A percentile compares a stretch with the other conserved stretches of the same genome.
Evolutionary conservation across 768 basidiomycete species (phyloP).

Genomic region (Leccinum uliginosum): DNA sequence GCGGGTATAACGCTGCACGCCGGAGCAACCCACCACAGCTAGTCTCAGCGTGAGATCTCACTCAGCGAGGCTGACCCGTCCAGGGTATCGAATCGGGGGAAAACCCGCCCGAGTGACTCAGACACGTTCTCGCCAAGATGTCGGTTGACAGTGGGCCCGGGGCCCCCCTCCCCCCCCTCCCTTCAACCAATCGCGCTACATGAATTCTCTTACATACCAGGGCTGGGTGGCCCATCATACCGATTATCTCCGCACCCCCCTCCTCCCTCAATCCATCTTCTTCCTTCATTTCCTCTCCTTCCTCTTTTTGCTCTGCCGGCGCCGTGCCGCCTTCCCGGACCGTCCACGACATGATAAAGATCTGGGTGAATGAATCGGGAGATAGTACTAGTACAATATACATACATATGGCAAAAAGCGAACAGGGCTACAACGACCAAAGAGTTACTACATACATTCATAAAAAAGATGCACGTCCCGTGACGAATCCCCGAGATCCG

Average conservation of each 20-base stretch:
- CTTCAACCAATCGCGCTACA: not conserved
- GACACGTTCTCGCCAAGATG: not conserved
- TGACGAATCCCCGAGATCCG: not conserved
- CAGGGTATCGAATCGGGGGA: not conserved
- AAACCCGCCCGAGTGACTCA: not conserved
- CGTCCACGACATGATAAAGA: not conserved
- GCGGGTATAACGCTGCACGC: constrained; percentile 3
- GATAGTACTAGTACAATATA: constrained; percentile 11
- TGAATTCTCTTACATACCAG: constrained; percentile 5
- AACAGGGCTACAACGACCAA: constrained; percentile 9
- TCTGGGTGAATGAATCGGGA: constrained; percentile 1
- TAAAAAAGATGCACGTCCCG: not conserved
- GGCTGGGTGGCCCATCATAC: not conserved
- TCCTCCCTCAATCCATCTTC: not conserved
- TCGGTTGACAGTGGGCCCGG: not conserved
- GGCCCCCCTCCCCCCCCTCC: not conserved
- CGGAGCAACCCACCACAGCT: not conserved
- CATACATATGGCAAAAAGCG: not conserved
- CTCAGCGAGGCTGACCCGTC: not conserved
- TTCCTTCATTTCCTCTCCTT: not conserved
- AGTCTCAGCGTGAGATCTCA: constrained; percentile 2
- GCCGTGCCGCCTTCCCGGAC: not conserved
- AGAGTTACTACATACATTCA: not conserved
- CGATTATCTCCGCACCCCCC: constrained; percentile 6
- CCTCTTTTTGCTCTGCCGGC: not conserved